A percentile compares a stretch with the other conserved stretches of the same genome.
Conservation (phyloP, 2,329 filamentous ascomycete species). For the Pseudopyricularia javanii region DNA sequence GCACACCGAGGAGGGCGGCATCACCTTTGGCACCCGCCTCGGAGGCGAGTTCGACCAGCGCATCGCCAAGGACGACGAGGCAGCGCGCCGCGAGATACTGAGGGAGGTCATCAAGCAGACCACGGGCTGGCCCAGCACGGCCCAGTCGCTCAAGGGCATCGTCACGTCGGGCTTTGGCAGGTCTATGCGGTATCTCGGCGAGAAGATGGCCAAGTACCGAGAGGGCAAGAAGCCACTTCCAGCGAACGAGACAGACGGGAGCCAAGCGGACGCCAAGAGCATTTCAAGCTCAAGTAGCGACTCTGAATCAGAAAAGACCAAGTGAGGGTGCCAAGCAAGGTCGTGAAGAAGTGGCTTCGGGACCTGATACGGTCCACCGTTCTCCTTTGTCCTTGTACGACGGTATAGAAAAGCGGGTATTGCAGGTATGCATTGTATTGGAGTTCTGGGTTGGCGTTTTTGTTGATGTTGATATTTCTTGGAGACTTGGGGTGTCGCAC, state of each 20-base stretch:
- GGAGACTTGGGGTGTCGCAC: too few relatives aligned
- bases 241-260: not conserved
- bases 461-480: too few relatives aligned
- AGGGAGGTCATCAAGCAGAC: slow-evolving; percentile 72
- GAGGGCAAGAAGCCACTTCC: slow-evolving; percentile 20
- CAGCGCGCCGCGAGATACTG: slow-evolving; percentile 58
- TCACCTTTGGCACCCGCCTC: slow-evolving; percentile 58
- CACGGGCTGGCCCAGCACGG: slow-evolving; percentile 82
- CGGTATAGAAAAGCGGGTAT: not conserved
- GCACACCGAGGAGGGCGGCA: slow-evolving; percentile 54
- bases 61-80: slow-evolving; percentile 58
- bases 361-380: not conserved
- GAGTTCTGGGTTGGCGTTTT: not conserved
- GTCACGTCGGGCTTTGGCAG: slow-evolving; percentile 64
- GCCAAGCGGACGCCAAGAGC: not conserved
- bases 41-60: slow-evolving; percentile 78
- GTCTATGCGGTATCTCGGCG: slow-evolving; percentile 63
- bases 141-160: slow-evolving; percentile 73
- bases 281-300: not conserved
- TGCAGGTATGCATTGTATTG: not conserved
- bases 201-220: slow-evolving; percentile 63
- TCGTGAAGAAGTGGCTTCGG: not conserved
- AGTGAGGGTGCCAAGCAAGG: not conserved
- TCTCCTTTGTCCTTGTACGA: not conserved
- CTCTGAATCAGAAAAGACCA: not conserved